These are phyloP conservation scores for Pistacia vera DNA, from an alignment of 345 rosid genomes.

Conservation along the genomic window DNA sequence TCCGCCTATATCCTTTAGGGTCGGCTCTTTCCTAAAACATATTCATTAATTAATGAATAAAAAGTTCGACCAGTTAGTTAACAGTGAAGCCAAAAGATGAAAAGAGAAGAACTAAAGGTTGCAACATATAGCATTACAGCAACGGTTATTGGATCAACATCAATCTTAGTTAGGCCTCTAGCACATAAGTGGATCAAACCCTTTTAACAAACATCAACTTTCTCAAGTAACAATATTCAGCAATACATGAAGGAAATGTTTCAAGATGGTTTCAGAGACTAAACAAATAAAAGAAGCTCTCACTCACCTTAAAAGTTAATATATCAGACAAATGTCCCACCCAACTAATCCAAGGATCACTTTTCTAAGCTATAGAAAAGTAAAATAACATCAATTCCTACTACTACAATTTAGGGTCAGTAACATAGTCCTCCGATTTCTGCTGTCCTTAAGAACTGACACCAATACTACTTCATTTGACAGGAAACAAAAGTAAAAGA, in stretches of 20 bases:
- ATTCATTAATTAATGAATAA: conserved; percentile 5
- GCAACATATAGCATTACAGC: neutral
- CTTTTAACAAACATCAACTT: neutral
- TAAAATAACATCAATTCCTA: neutral
- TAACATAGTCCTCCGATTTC: neutral
- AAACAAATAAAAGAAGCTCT: neutral
- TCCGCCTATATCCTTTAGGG: conserved; percentile 2
- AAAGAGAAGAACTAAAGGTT: neutral
- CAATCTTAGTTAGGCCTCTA: neutral
- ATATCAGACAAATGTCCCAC: too few relatives aligned
- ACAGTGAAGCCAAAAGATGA: neutral
- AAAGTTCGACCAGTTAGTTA: neutral
- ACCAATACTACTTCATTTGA: neutral
- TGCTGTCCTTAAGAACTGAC: neutral
- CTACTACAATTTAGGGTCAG: neutral
- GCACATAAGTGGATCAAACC: neutral
- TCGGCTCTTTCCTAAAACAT: conserved; percentile 23
- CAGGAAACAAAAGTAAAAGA: neutral
- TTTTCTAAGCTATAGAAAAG: neutral
- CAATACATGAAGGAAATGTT: neutral
- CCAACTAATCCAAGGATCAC: neutral
- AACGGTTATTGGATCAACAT: neutral
- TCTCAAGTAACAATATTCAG: neutral
- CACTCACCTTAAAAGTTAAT: neutral
- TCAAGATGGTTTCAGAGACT: neutral